phyloP scores from a whole-genome alignment of 345 rosid species.

The Hibiscus tridactylites region DNA sequence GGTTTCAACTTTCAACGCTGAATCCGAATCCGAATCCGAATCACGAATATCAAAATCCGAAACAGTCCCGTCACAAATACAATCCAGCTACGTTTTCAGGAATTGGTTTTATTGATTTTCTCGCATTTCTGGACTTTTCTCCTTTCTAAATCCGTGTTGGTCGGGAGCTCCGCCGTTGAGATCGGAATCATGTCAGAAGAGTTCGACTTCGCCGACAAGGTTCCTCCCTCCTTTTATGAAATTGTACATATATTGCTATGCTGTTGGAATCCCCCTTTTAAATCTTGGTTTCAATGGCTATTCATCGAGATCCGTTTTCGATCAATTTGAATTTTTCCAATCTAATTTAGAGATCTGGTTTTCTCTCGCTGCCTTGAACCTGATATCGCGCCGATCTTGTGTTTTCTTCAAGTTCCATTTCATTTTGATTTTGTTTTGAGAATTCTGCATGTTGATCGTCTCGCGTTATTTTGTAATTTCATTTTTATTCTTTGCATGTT shows the following conservation, averaged over 20 bases:
- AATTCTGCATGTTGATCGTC: not conserved
- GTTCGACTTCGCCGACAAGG: constrained; percentile 14
- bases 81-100: not conserved
- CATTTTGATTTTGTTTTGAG: not conserved
- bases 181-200: constrained; percentile 14
- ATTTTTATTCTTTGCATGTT: not conserved
- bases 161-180: constrained; percentile 1
- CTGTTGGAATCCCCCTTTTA: not conserved
- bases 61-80: not conserved
- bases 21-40: not conserved
- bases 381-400: not conserved
- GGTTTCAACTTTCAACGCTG: not conserved
- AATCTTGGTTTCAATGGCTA: not conserved
- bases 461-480: not conserved
- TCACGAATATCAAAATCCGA: not conserved
- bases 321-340: not conserved
- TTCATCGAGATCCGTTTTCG: constrained; percentile 2
- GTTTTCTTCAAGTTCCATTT: not conserved
- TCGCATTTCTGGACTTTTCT: not conserved
- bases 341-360: constrained; percentile 3
- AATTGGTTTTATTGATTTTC: not conserved
- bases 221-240: constrained; percentile 11
- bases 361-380: not conserved
- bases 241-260: too few relatives aligned
- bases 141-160: not conserved